Percentiles rank a stretch among this genome's conserved stretches.
Evolutionary conservation across 257 asterid genomes (phyloP).

Genomic region (Fraxinus quadrangulata): DNA sequence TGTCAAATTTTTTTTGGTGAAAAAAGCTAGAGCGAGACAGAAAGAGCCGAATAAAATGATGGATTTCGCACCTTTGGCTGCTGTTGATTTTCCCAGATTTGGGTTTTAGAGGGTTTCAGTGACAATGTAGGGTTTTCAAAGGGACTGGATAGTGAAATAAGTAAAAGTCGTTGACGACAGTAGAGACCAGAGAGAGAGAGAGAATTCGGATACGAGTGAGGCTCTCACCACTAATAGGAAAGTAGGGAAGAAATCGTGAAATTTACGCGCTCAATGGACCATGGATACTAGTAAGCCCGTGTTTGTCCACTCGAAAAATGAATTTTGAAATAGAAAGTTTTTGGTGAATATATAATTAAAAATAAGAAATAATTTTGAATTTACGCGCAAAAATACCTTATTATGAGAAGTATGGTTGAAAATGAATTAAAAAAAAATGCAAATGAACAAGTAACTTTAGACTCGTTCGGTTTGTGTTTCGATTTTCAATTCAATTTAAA

Average conservation of each 20-base stretch:
- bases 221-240: conserved; percentile 37
- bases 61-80: neutral
- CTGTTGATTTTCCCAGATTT: neutral
- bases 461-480: no score
- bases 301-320: no score
- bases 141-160: conserved; percentile 38
- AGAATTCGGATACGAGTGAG: neutral
- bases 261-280: neutral
- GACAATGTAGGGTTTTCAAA: conserved; percentile 29
- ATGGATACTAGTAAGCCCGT: neutral
- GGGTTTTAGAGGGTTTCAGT: neutral
- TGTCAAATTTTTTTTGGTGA: neutral
- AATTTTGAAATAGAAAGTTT: no score
- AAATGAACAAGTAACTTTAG: no score
- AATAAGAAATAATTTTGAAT: no score
- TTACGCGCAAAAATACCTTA: no score
- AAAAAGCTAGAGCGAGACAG: neutral
- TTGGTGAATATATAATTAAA: no score
- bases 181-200: neutral
- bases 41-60: neutral
- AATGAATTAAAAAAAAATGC: no score
- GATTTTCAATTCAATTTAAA: no score
- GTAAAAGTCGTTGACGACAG: conserved; percentile 33
- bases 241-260: neutral
- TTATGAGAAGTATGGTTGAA: no score